Evolutionary conservation across 805 yeast species (phyloP), one percentile per base, ranked within the genome.

Genomic region (Pichia californica): DNA sequence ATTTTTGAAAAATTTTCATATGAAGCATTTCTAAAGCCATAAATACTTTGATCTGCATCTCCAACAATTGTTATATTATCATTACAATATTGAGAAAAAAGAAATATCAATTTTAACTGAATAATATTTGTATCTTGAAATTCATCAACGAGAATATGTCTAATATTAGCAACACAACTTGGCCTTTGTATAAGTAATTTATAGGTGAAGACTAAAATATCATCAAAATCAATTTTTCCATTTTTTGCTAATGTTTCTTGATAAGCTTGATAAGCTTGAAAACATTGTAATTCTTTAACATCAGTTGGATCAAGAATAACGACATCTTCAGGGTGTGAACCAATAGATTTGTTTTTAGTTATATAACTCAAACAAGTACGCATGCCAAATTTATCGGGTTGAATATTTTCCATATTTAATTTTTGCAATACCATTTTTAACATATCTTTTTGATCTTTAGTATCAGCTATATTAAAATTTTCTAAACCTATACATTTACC

Each of bases 41-140:
- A 91, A 19, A 91, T 91, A 56, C 95, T 82, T 62, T 91, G 99
- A 61, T 93, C 96, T 0, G 96, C 96, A 57, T 91, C 99, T 1
- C 99, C 99, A 2, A 91, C 97, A 1, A 88, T 81, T 0, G 97
- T 86, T 8, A 91, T 73, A 45, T 81, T 81, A 47, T 77, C 59
- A 3, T 61, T 54, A 31, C 73, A 67, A 45, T 67, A 67, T 11
- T 57, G 55, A 0, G 81, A 70, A 27, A 83, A 62, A 5, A 67
- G 64, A 48, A 72, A 73, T 69, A 87, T 73, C 36, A 93, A 66
- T 43, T 77, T 76, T 50, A 88, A 68, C 58, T 91, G 98, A 15
- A 88, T 70, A 29, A 68, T 68, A 53, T 84, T 87, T 0, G 97
- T 88, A 54, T 93, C 99, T 64, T 91, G 98, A 55, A 88, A 91